Evolutionary conservation across 2,329 filamentous ascomycete genomes (phyloP).

Genomic region (Fusarium incarnatum): DNA sequence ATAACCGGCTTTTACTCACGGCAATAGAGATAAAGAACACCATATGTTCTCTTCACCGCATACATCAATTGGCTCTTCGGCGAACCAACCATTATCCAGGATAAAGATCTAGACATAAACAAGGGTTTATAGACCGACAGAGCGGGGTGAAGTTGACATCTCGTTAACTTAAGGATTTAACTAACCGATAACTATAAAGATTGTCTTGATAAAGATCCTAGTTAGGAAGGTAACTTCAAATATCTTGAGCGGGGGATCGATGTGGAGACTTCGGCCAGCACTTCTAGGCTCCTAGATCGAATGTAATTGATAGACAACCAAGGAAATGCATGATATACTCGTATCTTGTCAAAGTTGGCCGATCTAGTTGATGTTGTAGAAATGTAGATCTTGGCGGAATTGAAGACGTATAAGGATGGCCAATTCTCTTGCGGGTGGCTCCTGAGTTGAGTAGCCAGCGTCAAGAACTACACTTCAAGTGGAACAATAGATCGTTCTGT

Average conservation of each 20-base stretch:
- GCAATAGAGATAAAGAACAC: not conserved
- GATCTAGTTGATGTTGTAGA: not conserved
- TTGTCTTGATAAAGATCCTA: constrained; percentile 19
- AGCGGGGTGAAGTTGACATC: constrained; percentile 9
- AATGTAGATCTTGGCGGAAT: not conserved
- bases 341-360: not conserved
- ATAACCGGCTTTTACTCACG: not conserved
- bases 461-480: not conserved
- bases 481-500: too few species aligned
- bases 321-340: not conserved
- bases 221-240: constrained; percentile 21
- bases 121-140: not conserved
- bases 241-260: constrained; percentile 2
- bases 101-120: not conserved
- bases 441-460: not conserved
- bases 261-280: constrained; percentile 25
- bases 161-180: not conserved
- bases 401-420: not conserved
- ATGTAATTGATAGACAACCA: not conserved
- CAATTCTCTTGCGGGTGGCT: not conserved
- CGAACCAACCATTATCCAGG: not conserved
- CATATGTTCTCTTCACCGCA: not conserved
- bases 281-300: constrained; percentile 24
- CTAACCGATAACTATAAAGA: constrained; percentile 22
- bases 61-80: not conserved